Percentiles rank a stretch among this genome's conserved stretches.
phyloP scores from a whole-genome alignment of 1,284 basidiomycete genomes.

The Cerrena zonata region DNA sequence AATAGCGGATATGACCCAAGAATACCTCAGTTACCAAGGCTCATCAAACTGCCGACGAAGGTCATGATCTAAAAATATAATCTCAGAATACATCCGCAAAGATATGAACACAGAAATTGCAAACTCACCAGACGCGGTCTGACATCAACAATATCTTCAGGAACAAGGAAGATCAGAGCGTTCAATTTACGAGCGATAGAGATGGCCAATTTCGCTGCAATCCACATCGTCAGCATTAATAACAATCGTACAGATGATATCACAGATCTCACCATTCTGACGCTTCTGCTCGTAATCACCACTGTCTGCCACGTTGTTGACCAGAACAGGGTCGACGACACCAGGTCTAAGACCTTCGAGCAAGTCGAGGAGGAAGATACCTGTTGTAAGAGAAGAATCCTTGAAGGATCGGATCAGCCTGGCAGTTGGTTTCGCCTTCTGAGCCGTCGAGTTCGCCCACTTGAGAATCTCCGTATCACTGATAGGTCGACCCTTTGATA shows the following conservation, averaged over 20 bases:
- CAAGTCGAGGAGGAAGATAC: constrained; percentile 89
- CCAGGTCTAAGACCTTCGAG: constrained; percentile 88
- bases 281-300: constrained; percentile 86
- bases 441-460: constrained; percentile 91
- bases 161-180: constrained; percentile 93
- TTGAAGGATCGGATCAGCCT: constrained; percentile 86
- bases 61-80: constrained; percentile 51
- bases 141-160: constrained; percentile 91
- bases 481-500: constrained; percentile 77
- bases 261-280: constrained; percentile 87
- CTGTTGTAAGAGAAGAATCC: constrained; percentile 86
- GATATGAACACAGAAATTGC: no score
- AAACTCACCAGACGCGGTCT: constrained; percentile 71
- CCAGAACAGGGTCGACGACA: constrained; percentile 87
- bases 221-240: not conserved
- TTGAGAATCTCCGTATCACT: constrained; percentile 90
- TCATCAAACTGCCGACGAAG: constrained; percentile 68
- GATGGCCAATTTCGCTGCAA: constrained; percentile 89
- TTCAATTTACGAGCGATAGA: constrained; percentile 97
- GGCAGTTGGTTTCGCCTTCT: constrained; percentile 63
- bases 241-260: constrained; percentile 11
- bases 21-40: constrained; percentile 25
- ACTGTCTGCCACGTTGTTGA: constrained; percentile 56
- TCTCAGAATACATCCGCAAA: not conserved
- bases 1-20: no score